Conservation (phyloP, 345 rosid species). For the Sonneratia caseolaris region DNA sequence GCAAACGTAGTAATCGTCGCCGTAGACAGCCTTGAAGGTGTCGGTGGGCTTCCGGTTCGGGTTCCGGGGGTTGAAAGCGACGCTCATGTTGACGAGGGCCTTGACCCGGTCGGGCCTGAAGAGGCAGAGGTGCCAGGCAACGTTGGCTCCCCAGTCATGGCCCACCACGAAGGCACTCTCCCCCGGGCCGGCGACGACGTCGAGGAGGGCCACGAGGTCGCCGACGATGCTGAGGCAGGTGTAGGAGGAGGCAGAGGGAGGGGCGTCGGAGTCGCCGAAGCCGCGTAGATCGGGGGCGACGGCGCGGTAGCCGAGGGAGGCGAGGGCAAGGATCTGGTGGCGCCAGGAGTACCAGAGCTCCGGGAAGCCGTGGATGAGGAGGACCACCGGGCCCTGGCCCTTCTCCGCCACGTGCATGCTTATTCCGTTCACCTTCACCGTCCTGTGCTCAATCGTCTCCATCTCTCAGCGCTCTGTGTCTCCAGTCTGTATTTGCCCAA, state of each 20-base stretch:
- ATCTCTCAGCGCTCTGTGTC: slow-evolving; percentile 9
- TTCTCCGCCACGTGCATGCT: slow-evolving; percentile 66
- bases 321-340: slow-evolving; percentile 57
- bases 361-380: slow-evolving; percentile 78
- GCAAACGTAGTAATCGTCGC: slow-evolving; percentile 71
- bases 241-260: slow-evolving; percentile 33
- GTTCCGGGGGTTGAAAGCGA: slow-evolving; percentile 40
- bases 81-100: slow-evolving; percentile 29
- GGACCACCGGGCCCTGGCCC: slow-evolving; percentile 45
- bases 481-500: background rate
- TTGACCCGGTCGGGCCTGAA: slow-evolving; percentile 30
- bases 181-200: slow-evolving; percentile 14
- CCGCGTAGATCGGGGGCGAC: slow-evolving; percentile 88
- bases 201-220: slow-evolving; percentile 28
- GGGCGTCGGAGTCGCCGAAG: slow-evolving; percentile 65
- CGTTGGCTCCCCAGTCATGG: slow-evolving; percentile 43
- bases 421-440: slow-evolving; percentile 46
- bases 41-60: slow-evolving; percentile 42
- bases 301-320: slow-evolving; percentile 59
- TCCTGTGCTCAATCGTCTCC: slow-evolving; percentile 48
- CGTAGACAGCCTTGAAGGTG: slow-evolving; percentile 28
- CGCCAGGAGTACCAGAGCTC: slow-evolving; percentile 85
- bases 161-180: slow-evolving; percentile 32
- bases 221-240: slow-evolving; percentile 45
- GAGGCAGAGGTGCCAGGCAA: slow-evolving; percentile 37